Evolutionary conservation across 2,329 filamentous ascomycete species (phyloP), one percentile per base, ranked within the genome.

Genomic region (Colletotrichum neosansevieriae): DNA sequence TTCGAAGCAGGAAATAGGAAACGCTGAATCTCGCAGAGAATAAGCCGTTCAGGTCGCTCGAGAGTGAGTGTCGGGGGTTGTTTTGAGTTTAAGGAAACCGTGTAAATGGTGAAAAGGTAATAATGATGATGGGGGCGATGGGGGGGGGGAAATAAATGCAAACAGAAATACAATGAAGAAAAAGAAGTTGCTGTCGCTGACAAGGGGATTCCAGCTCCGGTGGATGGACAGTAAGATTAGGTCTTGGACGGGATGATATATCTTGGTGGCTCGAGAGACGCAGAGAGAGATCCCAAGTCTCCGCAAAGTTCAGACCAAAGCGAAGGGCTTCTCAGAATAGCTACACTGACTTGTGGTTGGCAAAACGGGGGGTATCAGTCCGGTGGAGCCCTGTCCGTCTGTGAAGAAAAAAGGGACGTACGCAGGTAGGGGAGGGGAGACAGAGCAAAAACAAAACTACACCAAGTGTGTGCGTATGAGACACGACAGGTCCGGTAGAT

Each of bases 171-270:
- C 47, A 53, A 24, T 4, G 1, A 5, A 29, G 21, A 44, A 66
- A 42, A 34, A 29, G 19, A 40, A 69, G 40, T 38, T 56, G 62
- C 40, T 56, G 42, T 54, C 56, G 49, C 24, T 66, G 61, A 65
- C 66, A 66, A 66, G 66, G 61, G 61, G 66, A 66, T 57, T 69
- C 66, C 66, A 45, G 66, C 61, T 69, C 66, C 66, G 40, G 49
- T 57, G 66, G 40, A 19, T 29, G 42, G 49, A 59, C 34, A 29
- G 29, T 60, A 50, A 54, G 17, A 60, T 54, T 60, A 42, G 61
- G 66, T 51, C 66, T 57, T 57, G 66, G 61, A 66, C 61, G 32
- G 24, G 66, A 69, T 69, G 66, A 69, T 69, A 69, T 66, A 60
- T 59, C 58, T 61, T 21, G 59, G 49, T 15, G 40, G 51, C 54